phyloP scores from a whole-genome alignment of 176 grass and related monocot genomes.

The Bonia amplexicaulis region DNA sequence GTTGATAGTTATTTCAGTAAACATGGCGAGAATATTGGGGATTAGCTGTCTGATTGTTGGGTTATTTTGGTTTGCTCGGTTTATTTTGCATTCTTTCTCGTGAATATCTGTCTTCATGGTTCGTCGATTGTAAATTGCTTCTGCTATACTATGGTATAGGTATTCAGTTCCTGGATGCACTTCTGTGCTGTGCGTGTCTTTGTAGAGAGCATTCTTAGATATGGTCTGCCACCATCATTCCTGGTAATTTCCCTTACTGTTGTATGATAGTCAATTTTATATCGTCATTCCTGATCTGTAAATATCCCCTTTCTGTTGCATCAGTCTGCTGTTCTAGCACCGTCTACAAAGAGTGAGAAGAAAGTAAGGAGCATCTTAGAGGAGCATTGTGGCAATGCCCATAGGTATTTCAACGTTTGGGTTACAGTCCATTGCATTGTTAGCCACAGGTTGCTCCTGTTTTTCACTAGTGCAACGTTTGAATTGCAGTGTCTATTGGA shows the following conservation, averaged over 20 bases:
- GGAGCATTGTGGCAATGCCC: constrained; percentile 53
- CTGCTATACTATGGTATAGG: constrained; percentile 30
- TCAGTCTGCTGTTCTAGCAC: constrained; percentile 80
- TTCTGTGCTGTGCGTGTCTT: constrained; percentile 86
- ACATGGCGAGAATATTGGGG: not conserved
- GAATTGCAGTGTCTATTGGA: constrained; percentile 74
- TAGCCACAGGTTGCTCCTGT: not conserved
- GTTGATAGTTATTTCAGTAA: not conserved
- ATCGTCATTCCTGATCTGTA: constrained; percentile 4
- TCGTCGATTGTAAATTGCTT: not conserved
- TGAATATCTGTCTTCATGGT: not conserved
- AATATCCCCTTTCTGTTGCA: not conserved
- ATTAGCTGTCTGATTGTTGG: not conserved
- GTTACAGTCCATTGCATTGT: not conserved
- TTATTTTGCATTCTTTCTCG: not conserved
- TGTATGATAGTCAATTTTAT: not conserved
- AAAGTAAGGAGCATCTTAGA: constrained; percentile 86
- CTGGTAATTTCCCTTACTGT: constrained; percentile 43
- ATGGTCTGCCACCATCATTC: constrained; percentile 79
- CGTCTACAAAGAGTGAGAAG: constrained; percentile 74
- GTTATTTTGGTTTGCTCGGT: not conserved
- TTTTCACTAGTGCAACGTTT: constrained; percentile 13
- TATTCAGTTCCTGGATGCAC: constrained; percentile 99
- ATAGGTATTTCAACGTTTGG: constrained; percentile 57
- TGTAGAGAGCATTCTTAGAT: constrained; percentile 98